Percentiles rank a stretch among this genome's conserved stretches.
Evolutionary conservation across 2,329 filamentous ascomycete genomes (phyloP).

Genomic region (Elsinoe necatrix): DNA sequence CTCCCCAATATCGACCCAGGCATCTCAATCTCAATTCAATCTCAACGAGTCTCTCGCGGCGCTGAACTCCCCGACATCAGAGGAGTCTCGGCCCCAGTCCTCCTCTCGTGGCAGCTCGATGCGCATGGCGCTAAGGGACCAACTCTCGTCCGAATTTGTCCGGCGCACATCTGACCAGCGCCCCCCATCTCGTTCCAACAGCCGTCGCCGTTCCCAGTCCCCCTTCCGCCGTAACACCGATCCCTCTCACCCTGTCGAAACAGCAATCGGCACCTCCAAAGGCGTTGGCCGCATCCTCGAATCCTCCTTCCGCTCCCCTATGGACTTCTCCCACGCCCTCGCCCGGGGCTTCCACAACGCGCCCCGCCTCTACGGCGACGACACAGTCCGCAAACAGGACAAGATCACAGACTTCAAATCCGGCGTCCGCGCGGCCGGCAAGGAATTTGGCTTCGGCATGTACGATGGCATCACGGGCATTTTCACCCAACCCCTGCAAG

Average conservation of each 20-base stretch:
- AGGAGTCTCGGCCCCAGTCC: background rate
- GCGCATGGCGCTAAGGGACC: constrained; percentile 16
- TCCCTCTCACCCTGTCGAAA: constrained; percentile 20
- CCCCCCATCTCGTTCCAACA: background rate
- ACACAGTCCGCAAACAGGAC: constrained; percentile 55
- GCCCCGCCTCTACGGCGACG: constrained; percentile 60
- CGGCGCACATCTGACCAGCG: constrained; percentile 2
- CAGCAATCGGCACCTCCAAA: constrained; percentile 27
- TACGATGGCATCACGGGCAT: constrained; percentile 66
- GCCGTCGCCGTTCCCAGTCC: background rate
- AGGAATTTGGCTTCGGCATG: constrained; percentile 22
- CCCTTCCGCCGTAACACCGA: constrained; percentile 14
- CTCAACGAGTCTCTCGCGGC: constrained; percentile 19
- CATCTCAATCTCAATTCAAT: constrained; percentile 17
- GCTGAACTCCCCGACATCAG: constrained; percentile 9
- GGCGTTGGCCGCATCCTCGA: constrained; percentile 31
- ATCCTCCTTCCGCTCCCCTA: constrained; percentile 41
- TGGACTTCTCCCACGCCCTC: constrained; percentile 53
- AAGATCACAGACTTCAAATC: constrained; percentile 58
- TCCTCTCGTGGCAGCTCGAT: constrained; percentile 14
- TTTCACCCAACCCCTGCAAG: constrained; percentile 62
- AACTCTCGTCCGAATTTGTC: constrained; percentile 11
- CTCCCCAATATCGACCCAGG: background rate
- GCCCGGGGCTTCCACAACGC: constrained; percentile 65
- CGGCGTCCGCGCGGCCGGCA: constrained; percentile 35